Evolutionary conservation across 2,329 filamentous ascomycete genomes (phyloP).

Genomic region (Fusarium sp.): DNA sequence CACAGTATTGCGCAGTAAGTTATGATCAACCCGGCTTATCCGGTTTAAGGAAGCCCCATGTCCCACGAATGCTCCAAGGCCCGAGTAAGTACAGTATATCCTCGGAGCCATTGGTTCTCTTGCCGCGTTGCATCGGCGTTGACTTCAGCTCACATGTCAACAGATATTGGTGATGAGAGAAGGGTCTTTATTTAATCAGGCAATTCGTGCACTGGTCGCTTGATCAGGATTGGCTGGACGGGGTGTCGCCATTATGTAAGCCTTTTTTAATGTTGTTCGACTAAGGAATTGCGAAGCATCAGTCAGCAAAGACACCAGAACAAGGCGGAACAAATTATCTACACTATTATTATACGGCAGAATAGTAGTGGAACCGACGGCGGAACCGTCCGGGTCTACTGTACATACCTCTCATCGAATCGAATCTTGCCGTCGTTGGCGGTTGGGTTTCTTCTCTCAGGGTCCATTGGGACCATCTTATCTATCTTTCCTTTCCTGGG

Average conservation of each 20-base stretch:
- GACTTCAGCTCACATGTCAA: conserved; percentile 41
- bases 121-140: conserved; percentile 31
- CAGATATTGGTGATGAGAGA: conserved; percentile 9
- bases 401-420: conserved; percentile 13
- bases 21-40: conserved; percentile 39
- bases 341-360: conserved; percentile 3
- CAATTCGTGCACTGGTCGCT: conserved; percentile 14
- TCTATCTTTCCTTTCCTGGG: conserved; percentile 29
- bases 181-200: conserved; percentile 33
- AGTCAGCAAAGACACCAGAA: conserved; percentile 41
- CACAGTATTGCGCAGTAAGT: not conserved
- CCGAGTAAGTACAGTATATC: conserved; percentile 20
- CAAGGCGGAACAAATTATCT: conserved; percentile 9
- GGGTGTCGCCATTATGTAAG: conserved; percentile 43
- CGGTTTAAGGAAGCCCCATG: conserved; percentile 29
- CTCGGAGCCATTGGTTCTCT: conserved; percentile 15
- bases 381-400: conserved; percentile 17
- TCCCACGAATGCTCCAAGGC: conserved; percentile 7
- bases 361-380: conserved; percentile 38
- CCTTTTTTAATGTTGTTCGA: conserved; percentile 24
- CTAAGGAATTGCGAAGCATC: conserved; percentile 47
- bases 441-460: not conserved
- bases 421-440: conserved; percentile 10
- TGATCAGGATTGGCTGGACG: conserved; percentile 9
- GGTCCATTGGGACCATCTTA: conserved; percentile 14